Base-by-base conservation (phyloP, 2,329 filamentous ascomycete genomes). In the Lachnellula subtilissima region DNA sequence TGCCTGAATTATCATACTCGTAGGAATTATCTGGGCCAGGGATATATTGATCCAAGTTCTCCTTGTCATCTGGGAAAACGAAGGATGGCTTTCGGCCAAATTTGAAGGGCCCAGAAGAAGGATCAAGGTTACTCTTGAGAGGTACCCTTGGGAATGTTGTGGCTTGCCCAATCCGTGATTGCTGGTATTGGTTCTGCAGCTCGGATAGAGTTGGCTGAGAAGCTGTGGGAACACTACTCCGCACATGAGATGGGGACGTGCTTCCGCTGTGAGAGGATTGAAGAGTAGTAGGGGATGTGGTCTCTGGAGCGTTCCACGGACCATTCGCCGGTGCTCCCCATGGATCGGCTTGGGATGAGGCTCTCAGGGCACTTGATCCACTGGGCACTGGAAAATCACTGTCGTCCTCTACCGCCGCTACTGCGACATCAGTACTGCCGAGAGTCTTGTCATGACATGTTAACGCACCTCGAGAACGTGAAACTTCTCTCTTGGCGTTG, bases 291-390 rank as follows among this genome's bases (percentile, higher is more conserved):
- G 75, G 72, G 7, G 74, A 73, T 12, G 74, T 71, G 42, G 70
- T 72, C 47, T 83, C 80, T 23, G 76, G 65, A 6, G 73, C 72
- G 60, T 79, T 80, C 87, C 87, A 91, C 15, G 81, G 79, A 39
- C 78, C 74, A 60, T 74, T 77, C 51, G 76, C 73, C 47, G 75
- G 75, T 51, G 71, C 72, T 57, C 66, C 70, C 84, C 86, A 89
- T 48, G 78, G 75, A 63, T 89, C 86, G 17, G 82, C 81, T 66
- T 90, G 86, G 9, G 87, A 88, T 43, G 84, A 82, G 46, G 83
- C 78, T 57, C 88, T 78, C 40, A 91, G 76, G 56, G 86, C 87
- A 58, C 84, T 80, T 5, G 87, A 89, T 49, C 87, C 88, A 3
- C 83, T 85, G 66, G 86, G 83, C 53, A 75, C 79, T 40, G 71